Conservation (phyloP, 1,139 yeast species). For the Protomyces gravidus region DNA sequence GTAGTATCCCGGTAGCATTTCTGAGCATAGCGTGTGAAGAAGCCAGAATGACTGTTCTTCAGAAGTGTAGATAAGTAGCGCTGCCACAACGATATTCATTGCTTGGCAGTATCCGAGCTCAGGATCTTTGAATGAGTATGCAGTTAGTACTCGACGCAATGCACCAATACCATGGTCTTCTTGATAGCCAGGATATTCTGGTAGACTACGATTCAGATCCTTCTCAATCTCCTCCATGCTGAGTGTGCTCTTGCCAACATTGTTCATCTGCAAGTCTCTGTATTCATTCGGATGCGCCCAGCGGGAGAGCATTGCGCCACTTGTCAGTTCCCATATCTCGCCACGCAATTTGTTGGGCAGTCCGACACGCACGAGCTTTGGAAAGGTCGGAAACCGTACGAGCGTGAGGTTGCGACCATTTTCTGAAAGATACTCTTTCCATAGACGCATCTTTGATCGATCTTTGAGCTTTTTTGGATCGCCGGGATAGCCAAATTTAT, state of each 20-base stretch:
- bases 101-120: conserved; percentile 99
- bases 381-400: conserved; percentile 69
- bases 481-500: conserved; percentile 75
- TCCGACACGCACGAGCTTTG: conserved; percentile 80
- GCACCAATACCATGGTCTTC: conserved; percentile 76
- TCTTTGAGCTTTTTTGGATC: conserved; percentile 69
- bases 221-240: conserved; percentile 97
- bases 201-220: conserved; percentile 87
- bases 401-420: conserved; percentile 82
- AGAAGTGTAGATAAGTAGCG: conserved; percentile 74
- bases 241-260: conserved; percentile 60
- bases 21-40: conserved; percentile 73
- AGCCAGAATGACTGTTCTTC: conserved; percentile 99
- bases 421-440: conserved; percentile 83
- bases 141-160: conserved; percentile 79
- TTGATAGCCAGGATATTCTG: conserved; percentile 95
- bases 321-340: conserved; percentile 89
- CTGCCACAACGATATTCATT: conserved; percentile 97
- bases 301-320: conserved; percentile 78
- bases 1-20: conserved; percentile 88
- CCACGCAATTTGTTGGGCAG: conserved; percentile 89
- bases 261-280: conserved; percentile 53
- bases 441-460: conserved; percentile 77
- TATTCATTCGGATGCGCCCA: conserved; percentile 62
- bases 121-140: conserved; percentile 95